Evolutionary conservation across 202 grass and related monocot genomes (phyloP).

Genomic region (Alloteropsis angusta): DNA sequence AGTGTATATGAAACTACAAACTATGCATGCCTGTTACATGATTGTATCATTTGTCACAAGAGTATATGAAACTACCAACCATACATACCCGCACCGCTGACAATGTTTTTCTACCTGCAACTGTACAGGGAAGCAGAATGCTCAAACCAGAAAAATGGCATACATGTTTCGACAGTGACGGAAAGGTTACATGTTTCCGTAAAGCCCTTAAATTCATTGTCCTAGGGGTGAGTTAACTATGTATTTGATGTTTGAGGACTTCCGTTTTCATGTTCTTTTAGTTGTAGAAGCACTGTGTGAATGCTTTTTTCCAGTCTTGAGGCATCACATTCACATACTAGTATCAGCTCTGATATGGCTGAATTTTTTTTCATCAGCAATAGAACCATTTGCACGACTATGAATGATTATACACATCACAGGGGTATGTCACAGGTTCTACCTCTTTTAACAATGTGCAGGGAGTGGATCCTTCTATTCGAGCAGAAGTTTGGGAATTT

Average conservation of each 20-base stretch:
- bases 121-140: conserved; percentile 67
- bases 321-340: background rate
- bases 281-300: background rate
- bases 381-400: background rate
- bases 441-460: conserved; percentile 29
- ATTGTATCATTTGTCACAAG: background rate
- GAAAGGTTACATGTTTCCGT: conserved; percentile 65
- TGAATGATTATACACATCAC: background rate
- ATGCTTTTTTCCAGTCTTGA: background rate
- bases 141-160: conserved; percentile 96
- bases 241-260: background rate
- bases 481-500: conserved; percentile 96
- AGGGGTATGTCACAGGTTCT: conserved; percentile 9
- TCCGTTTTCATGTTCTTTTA: background rate
- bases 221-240: conserved; percentile 59
- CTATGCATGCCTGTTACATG: background rate
- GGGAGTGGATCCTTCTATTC: conserved; percentile 90
- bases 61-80: background rate
- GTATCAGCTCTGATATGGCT: background rate
- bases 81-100: background rate
- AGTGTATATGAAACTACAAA: background rate
- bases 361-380: background rate
- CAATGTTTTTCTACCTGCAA: conserved; percentile 1
- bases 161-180: conserved; percentile 57
- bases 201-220: conserved; percentile 95